Evolutionary conservation across 73 alveolate genomes (phyloP).

Genomic region (Paraurostyla sp.): DNA sequence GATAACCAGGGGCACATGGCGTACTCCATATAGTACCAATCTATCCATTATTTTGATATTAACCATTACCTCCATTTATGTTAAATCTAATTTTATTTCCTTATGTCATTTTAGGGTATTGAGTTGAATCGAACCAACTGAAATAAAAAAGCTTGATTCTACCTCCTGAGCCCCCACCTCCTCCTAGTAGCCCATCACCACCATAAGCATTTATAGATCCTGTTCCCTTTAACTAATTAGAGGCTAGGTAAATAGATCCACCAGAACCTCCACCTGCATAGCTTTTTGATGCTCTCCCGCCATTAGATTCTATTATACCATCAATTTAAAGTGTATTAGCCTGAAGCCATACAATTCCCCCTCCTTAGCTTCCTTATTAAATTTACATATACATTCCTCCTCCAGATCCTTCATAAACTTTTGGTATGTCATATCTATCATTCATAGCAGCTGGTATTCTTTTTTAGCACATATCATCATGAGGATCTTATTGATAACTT

Average conservation of each 20-base stretch:
- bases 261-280: slow-evolving; percentile 73
- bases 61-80: neutral
- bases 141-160: slow-evolving; percentile 46
- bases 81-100: neutral
- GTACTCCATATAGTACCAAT: slow-evolving; percentile 62
- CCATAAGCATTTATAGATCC: slow-evolving; percentile 62
- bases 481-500: no score
- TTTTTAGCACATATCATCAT: neutral
- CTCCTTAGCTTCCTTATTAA: slow-evolving; percentile 65
- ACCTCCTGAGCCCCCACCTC: slow-evolving; percentile 82
- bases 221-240: slow-evolving; percentile 11
- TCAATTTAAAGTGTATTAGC: neutral
- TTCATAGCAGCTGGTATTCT: neutral
- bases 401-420: slow-evolving; percentile 49
- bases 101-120: slow-evolving; percentile 18
- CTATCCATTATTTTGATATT: slow-evolving; percentile 14
- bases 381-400: slow-evolving; percentile 20
- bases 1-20: slow-evolving; percentile 54
- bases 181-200: slow-evolving; percentile 61
- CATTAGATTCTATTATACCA: slow-evolving; percentile 53
- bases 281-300: slow-evolving; percentile 21
- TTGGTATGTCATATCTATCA: slow-evolving; percentile 22
- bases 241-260: slow-evolving; percentile 49
- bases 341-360: slow-evolving; percentile 61
- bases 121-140: slow-evolving; percentile 30